Evolutionary conservation across 495 filamentous ascomycete species (phyloP), one percentile per base, ranked within the genome.

Genomic region (Oidiodendron maius): DNA sequence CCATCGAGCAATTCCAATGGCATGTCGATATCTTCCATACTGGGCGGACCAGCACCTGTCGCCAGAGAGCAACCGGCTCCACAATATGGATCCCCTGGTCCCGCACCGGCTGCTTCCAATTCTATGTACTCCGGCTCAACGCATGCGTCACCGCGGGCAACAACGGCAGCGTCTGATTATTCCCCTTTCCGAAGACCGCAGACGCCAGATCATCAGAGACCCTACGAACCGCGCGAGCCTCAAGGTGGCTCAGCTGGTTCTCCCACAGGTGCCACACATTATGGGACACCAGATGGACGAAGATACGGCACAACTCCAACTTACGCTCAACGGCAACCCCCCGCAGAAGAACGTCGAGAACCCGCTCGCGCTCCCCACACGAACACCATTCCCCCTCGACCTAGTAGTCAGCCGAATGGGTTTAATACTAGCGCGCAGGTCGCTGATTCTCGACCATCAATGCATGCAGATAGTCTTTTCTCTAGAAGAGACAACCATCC

Each of bases 11-110:
- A n/a, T 25, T 80, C 81, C 12, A 85, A 85, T 65, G 86, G 85
- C 70, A 97, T 98, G 93, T 95, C 93, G 17, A 98, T 98, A 58
- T 93, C 89, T 8, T 87, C 93, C 17, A 89, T 98, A 76, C 78
- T 98, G 17, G 83, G 84, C 38, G 79, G 80, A n/a, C 78, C 83
- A 30, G 64, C 77, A 15, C 59, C 70, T 6, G 63, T 66, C 20
- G 64, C 73, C 8, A 74, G 78, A 24, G 82, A 83, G 52, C 68
- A 70, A 46, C 72, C 72, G 39, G 74, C 71, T 36, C 66, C 69
- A 12, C 65, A 56, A 44, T 59, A 55, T 39, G 63, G 71, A 18
- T 71, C 80, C 30, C 74, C 80, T 11, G 65, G 68, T 40, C 72
- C 75, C 2, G 67, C 67, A 18, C 67, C 66, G 22, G 69, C 67